These are phyloP conservation scores for Wallacemonas sp. DNA, from an alignment of 208 protist species.

Conservation along the genomic window DNA sequence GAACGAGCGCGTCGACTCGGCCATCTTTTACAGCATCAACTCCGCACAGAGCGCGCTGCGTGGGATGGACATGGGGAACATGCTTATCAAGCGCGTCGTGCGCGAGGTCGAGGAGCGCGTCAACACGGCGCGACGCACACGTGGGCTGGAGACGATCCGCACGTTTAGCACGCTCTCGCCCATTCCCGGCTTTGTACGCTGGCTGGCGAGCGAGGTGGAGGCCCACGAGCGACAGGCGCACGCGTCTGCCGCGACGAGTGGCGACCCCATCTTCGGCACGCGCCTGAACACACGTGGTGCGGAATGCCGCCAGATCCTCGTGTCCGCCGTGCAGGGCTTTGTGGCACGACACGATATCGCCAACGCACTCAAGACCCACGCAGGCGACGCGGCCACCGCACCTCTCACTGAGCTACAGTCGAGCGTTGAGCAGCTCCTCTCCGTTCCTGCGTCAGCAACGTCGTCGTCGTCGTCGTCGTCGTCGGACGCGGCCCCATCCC, in stretches of 20 bases:
- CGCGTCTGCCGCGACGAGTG: neutral
- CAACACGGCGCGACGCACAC: slow-evolving; percentile 44
- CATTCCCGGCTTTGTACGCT: slow-evolving; percentile 76
- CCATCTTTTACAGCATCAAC: slow-evolving; percentile 91
- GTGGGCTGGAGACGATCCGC: slow-evolving; percentile 41
- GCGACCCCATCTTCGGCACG: slow-evolving; percentile 37
- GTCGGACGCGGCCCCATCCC: neutral
- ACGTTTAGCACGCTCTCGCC: slow-evolving; percentile 83
- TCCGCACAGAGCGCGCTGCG: slow-evolving; percentile 69
- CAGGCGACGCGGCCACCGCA: neutral
- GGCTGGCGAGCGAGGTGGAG: slow-evolving; percentile 58
- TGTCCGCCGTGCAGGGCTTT: slow-evolving; percentile 37
- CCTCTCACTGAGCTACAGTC: neutral
- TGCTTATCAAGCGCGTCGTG: slow-evolving; percentile 89
- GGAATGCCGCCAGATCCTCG: slow-evolving; percentile 23
- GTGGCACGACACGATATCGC: slow-evolving; percentile 21
- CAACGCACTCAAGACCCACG: neutral
- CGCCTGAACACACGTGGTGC: neutral
- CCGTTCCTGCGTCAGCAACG: neutral
- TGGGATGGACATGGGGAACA: slow-evolving; percentile 85
- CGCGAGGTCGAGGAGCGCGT: slow-evolving; percentile 69
- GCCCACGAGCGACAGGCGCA: slow-evolving; percentile 30
- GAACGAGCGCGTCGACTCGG: slow-evolving; percentile 63
- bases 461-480: slow-evolving; percentile 12
- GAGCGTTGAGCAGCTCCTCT: slow-evolving; percentile 11